Base-by-base conservation (phyloP, 1,284 basidiomycete species). In the Phellopilus nigrolimitatus region DNA sequence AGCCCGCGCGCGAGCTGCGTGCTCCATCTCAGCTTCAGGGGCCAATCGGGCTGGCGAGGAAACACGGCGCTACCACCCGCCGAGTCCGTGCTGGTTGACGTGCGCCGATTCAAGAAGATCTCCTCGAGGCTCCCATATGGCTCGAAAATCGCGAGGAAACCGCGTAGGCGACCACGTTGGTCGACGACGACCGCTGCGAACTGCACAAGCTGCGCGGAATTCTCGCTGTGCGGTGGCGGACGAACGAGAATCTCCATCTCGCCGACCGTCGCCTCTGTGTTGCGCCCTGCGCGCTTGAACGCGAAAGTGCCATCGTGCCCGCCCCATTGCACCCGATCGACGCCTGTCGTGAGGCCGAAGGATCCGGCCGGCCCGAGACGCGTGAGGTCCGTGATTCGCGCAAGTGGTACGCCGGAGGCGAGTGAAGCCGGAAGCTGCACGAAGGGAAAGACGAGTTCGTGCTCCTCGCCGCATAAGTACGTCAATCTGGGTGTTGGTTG, bases 61-160 rank as follows among this genome's bases (percentile, higher is more conserved):
- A 42, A 49, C 15, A 34, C 27, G 12, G 24, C 22, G 22, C 33
- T 49, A 3, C 48, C 48, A 27, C 42, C 31, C 4, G 30, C 28
- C n/a, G 28, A 17, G 9, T 34, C 7, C 3, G 19, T 15, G 3
- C 12, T 8, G 13, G 30, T 9, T 5, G 25, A 22, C 9, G 22
- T 36, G 3, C 17, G 21, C 4, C 39, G 21, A 28, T 49, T 49
- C 7, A 19, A 22, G 19, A 49, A 49, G 15, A 49, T 10, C 17
- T 49, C 48, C 28, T 49, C 48, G 12, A 49, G 19, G 19, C 39
- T 42, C 22, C 48, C 48, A 28, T 42, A 49, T 6, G 39, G 48
- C 31, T 42, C 41, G 30, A 42, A 49, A 12, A 30, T 38, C 5
- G 39, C 39, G 19, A 49, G 48, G 30, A 49, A 49, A 9, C 48